These are phyloP conservation scores for Colletotrichum lentis DNA, from an alignment of 2,329 filamentous ascomycete species.

Conservation along the genomic window DNA sequence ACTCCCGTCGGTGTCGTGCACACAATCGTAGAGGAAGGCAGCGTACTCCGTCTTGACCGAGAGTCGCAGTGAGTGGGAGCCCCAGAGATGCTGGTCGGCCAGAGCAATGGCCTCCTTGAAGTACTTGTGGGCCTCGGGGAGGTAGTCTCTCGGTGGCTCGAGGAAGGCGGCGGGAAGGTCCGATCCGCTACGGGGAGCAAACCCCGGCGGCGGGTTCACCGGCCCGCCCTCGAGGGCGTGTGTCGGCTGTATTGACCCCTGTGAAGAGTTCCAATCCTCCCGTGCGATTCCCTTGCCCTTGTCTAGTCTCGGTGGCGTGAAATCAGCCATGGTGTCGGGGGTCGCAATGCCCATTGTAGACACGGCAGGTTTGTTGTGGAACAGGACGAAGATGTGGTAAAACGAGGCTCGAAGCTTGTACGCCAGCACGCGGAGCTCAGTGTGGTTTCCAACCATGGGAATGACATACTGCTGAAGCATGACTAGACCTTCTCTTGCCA, in stretches of 20 bases:
- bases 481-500: slow-evolving; percentile 87
- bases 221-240: slow-evolving; percentile 66
- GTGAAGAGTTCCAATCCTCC: slow-evolving; percentile 53
- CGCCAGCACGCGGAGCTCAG: slow-evolving; percentile 86
- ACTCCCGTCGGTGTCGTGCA: slow-evolving; percentile 80
- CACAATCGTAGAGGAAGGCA: slow-evolving; percentile 92
- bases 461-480: slow-evolving; percentile 89
- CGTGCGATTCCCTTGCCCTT: slow-evolving; percentile 61
- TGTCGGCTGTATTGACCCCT: slow-evolving; percentile 57
- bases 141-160: slow-evolving; percentile 80
- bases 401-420: slow-evolving; percentile 94
- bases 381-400: slow-evolving; percentile 95
- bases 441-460: slow-evolving; percentile 80
- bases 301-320: slow-evolving; percentile 50
- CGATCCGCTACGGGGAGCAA: slow-evolving; percentile 51
- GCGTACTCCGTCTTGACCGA: slow-evolving; percentile 92
- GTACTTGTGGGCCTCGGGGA: slow-evolving; percentile 80
- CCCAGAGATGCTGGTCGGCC: slow-evolving; percentile 79
- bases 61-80: slow-evolving; percentile 87
- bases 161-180: slow-evolving; percentile 66
- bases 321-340: slow-evolving; percentile 53
- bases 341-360: slow-evolving; percentile 66
- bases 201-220: slow-evolving; percentile 65
- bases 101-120: slow-evolving; percentile 81
- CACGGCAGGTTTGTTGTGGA: slow-evolving; percentile 88